Evolutionary conservation across 768 basidiomycete species (phyloP), one percentile per base, ranked within the genome.

Genomic region (Daedaleopsis nitida): DNA sequence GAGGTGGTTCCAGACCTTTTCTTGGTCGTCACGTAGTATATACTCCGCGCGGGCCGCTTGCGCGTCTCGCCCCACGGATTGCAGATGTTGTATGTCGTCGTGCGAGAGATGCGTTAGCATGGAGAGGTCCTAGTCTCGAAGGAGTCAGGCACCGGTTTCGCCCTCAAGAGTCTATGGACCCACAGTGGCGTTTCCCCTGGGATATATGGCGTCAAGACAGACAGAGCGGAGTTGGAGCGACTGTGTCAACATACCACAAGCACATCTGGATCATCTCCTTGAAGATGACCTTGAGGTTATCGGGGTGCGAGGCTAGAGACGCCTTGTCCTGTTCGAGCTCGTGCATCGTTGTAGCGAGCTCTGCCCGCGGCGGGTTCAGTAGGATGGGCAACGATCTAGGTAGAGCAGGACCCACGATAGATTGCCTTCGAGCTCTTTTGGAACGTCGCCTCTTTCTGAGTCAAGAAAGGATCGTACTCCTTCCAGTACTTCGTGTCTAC

Each of bases 121-220:
- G 0, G 94, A 96, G 5, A 98, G 80, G 73, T 99, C 96, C 89
- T 93, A 64, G n/a, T n/a, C 38, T 13, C 2, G 19, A 42, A 42
- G 39, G 11, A 42, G 12, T 56, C 42, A 53, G 52, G 52, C 14
- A 55, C 43, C n/a, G 16, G 6, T 27, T 32, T 32, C 27, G 27
- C 27, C 27, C 27, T 32, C 7, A 32, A 32, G 27, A 32, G 27
- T 32, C 27, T 32, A 3, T 32, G 19, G 21, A 17, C 79, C 64
- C 66, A 92, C 92, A 24, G 95, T 97, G 14, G 95, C 94, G 71
- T 98, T 98, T 48, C 96, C 96, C 94, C 94, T 96, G 37, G 23
- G 35, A 39, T 6, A 39, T 19, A 23, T 34, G 34, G 44, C 2
- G 65, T 14, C 39, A 43, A 23, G 42, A 55, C 16, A 13, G 16